Percentiles rank a stretch among this genome's conserved stretches.
Conservation (phyloP, 2,329 filamentous ascomycete genomes). For the Aspergillus awamori region DNA sequence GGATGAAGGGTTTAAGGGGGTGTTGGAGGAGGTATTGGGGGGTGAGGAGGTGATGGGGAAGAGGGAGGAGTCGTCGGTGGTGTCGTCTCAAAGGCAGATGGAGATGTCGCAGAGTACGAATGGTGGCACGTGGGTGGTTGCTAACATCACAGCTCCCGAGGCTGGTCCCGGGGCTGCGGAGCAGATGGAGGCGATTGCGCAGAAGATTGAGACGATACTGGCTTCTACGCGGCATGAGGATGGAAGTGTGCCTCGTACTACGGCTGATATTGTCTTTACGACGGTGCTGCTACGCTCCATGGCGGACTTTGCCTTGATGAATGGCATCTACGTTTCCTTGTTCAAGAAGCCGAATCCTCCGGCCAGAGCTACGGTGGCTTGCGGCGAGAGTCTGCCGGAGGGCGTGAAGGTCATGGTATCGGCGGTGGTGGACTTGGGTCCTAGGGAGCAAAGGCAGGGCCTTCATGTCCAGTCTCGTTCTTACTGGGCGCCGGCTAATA, state of each 20-base stretch:
- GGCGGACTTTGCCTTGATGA: slow-evolving; percentile 75
- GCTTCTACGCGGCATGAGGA: slow-evolving; percentile 1
- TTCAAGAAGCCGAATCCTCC: slow-evolving; percentile 82
- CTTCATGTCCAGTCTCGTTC: slow-evolving; percentile 91
- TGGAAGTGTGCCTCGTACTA: slow-evolving; percentile 18
- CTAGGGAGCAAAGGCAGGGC: slow-evolving; percentile 45
- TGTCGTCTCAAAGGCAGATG: not conserved
- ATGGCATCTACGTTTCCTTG: slow-evolving; percentile 72
- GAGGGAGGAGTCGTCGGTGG: slow-evolving; percentile 12
- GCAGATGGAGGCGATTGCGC: slow-evolving; percentile 40
- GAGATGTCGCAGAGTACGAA: slow-evolving; percentile 26
- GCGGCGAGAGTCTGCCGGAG: slow-evolving; percentile 66
- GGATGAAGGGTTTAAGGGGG: slow-evolving; percentile 61
- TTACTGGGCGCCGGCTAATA: slow-evolving; percentile 98
- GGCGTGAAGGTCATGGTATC: slow-evolving; percentile 65
- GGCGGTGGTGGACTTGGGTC: slow-evolving; percentile 48
- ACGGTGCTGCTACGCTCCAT: slow-evolving; percentile 76
- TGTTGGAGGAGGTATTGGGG: slow-evolving; percentile 36
- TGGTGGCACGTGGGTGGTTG: slow-evolving; percentile 37
- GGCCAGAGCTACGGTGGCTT: slow-evolving; percentile 79
- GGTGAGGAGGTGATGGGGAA: not conserved
- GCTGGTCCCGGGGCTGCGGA: slow-evolving; percentile 42
- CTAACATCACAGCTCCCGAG: slow-evolving; percentile 43
- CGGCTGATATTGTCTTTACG: slow-evolving; percentile 50
- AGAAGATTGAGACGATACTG: slow-evolving; percentile 31